phyloP scores from a whole-genome alignment of 164 flowering plant species.

The Berberis vulgaris region DNA sequence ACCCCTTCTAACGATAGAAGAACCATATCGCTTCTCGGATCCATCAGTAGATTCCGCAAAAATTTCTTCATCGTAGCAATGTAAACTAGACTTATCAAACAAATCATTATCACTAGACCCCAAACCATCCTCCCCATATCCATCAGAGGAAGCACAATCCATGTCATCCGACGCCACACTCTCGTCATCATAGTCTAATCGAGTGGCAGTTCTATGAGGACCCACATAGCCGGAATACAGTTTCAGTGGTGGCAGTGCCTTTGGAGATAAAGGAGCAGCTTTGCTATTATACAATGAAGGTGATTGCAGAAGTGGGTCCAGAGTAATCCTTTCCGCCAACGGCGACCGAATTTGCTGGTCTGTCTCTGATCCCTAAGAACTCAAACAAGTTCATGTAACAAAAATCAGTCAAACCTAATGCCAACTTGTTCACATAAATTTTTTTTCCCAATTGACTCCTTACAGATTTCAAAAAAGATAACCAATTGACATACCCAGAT shows the following conservation, averaged over 20 bases:
- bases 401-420: neutral
- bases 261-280: constrained; percentile 23
- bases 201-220: constrained; percentile 22
- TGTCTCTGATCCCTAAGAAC: constrained; percentile 37
- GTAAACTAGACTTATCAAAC: constrained; percentile 16
- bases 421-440: neutral
- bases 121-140: constrained; percentile 28
- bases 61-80: constrained; percentile 21
- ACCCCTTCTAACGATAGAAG: constrained; percentile 35
- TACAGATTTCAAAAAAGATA: neutral
- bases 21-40: constrained; percentile 4
- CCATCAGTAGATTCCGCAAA: constrained; percentile 8
- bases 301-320: constrained; percentile 28
- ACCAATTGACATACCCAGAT: neutral
- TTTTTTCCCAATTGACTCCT: neutral
- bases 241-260: constrained; percentile 56
- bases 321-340: constrained; percentile 26
- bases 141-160: constrained; percentile 27
- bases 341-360: constrained; percentile 35
- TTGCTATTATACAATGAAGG: constrained; percentile 21
- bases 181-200: constrained; percentile 29
- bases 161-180: constrained; percentile 51
- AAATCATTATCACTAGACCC: constrained; percentile 21
- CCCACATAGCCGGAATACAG: constrained; percentile 47
- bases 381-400: neutral